These are phyloP conservation scores for Penicillium sp. DNA, from an alignment of 2,329 filamentous ascomycete species.

Conservation along the genomic window DNA sequence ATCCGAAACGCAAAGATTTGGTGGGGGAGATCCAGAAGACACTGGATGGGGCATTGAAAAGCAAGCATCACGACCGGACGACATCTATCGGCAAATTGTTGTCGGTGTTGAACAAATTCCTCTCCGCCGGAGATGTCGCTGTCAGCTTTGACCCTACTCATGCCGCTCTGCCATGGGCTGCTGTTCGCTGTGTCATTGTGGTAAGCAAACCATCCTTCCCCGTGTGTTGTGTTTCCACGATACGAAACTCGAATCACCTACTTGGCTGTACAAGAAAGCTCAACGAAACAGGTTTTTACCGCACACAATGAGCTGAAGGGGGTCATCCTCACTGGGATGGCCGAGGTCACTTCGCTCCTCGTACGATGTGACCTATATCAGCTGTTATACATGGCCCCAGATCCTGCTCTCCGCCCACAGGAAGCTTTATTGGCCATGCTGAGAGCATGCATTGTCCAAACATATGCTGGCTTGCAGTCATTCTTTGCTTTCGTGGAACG, in stretches of 20 bases:
- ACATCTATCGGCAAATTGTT: neutral
- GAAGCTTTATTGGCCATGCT: neutral
- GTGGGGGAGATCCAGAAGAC: neutral
- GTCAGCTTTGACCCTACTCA: neutral
- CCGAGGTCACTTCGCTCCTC: neutral
- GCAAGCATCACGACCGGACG: neutral
- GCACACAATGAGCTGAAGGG: neutral
- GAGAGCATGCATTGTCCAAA: neutral
- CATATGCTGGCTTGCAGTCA: neutral
- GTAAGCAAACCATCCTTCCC: neutral
- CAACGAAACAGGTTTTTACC: neutral
- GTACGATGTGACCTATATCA: neutral
- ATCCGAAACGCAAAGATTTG: neutral
- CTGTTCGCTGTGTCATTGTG: neutral
- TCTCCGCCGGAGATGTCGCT: neutral
- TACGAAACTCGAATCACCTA: neutral
- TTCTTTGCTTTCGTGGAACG: neutral
- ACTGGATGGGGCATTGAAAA: neutral
- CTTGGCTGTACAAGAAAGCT: neutral
- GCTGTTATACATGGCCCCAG: neutral
- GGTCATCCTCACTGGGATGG: neutral
- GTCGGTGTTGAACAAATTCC: neutral
- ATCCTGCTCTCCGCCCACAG: neutral
- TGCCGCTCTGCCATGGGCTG: neutral
- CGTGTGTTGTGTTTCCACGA: neutral